phyloP scores from a whole-genome alignment of 1,139 yeast genomes.

The Geotrichum aggregatum region DNA sequence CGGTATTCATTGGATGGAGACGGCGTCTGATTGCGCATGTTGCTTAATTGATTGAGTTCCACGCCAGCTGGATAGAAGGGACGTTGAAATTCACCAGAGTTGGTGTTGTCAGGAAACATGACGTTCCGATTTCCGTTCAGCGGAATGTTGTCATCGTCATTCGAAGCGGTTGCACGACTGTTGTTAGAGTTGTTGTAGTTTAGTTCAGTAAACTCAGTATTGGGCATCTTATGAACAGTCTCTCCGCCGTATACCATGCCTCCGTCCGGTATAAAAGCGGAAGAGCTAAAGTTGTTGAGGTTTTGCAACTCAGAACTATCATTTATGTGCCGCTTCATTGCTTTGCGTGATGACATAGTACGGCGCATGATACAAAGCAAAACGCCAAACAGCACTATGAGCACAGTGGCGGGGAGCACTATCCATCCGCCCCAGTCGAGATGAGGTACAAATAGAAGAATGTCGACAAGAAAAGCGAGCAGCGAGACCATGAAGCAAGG shows the following conservation, averaged over 20 bases:
- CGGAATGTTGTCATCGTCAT: conserved; percentile 24
- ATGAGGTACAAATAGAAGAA: conserved; percentile 50
- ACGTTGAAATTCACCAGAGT: conserved; percentile 2
- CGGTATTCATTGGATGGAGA: conserved; percentile 26
- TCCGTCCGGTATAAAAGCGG: conserved; percentile 17
- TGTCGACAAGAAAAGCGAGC: conserved; percentile 53
- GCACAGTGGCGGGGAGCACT: conserved; percentile 44
- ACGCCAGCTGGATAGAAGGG: conserved; percentile 10
- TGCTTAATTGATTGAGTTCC: conserved; percentile 11
- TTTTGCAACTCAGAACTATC: conserved; percentile 31
- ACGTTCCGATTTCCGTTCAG: conserved; percentile 16
- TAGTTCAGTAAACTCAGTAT: conserved; percentile 26
- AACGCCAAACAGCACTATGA: conserved; percentile 43
- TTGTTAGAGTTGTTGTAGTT: conserved; percentile 24
- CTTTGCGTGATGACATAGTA: conserved; percentile 47
- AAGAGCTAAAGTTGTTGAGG: conserved; percentile 22
- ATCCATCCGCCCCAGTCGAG: conserved; percentile 56
- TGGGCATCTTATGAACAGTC: conserved; percentile 5
- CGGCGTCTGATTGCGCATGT: conserved; percentile 24
- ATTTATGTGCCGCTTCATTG: conserved; percentile 34
- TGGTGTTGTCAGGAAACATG: conserved; percentile 11
- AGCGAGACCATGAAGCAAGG: conserved; percentile 49
- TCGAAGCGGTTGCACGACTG: not conserved
- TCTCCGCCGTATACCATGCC: conserved; percentile 14
- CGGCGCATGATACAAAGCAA: conserved; percentile 51